Evolutionary conservation across 2,329 filamentous ascomycete genomes (phyloP).

Genomic region (Tolypocladium endophyticum): DNA sequence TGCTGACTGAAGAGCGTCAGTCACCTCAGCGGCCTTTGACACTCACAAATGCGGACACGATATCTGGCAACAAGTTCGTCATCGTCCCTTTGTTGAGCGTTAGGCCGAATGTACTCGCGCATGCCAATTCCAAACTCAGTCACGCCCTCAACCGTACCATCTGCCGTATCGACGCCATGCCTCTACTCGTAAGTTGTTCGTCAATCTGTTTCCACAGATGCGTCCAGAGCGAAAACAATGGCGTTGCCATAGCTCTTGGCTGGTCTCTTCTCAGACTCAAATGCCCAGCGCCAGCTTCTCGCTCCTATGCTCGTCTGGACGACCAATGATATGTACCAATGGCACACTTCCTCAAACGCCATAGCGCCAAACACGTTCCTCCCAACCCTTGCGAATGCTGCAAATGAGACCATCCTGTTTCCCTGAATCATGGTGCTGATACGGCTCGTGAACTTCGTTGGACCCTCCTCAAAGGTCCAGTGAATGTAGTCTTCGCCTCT

Average conservation of each 20-base stretch:
- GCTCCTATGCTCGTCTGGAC: not conserved
- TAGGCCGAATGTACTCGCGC: not conserved
- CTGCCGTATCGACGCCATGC: not conserved
- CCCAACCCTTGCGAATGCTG: not conserved
- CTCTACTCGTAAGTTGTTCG: not conserved
- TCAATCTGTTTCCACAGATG: not conserved
- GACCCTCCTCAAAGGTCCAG: not conserved
- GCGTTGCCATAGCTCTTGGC: not conserved
- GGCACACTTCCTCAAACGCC: not conserved
- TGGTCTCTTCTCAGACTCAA: not conserved
- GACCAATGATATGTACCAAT: not conserved
- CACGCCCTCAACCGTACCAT: not conserved
- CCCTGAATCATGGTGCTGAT: not conserved
- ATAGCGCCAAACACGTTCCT: not conserved
- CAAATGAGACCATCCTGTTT: not conserved
- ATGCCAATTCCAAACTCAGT: not conserved
- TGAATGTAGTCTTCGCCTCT: not conserved
- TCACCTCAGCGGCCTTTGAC: not conserved
- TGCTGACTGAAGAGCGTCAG: not conserved
- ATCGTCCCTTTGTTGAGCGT: not conserved
- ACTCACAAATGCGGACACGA: not conserved
- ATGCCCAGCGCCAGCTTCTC: not conserved
- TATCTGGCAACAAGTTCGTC: not conserved
- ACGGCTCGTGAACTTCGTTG: not conserved
- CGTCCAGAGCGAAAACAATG: not conserved